Evolutionary conservation across 306 rosid genomes (phyloP).

Genomic region (Quercus glauca): DNA sequence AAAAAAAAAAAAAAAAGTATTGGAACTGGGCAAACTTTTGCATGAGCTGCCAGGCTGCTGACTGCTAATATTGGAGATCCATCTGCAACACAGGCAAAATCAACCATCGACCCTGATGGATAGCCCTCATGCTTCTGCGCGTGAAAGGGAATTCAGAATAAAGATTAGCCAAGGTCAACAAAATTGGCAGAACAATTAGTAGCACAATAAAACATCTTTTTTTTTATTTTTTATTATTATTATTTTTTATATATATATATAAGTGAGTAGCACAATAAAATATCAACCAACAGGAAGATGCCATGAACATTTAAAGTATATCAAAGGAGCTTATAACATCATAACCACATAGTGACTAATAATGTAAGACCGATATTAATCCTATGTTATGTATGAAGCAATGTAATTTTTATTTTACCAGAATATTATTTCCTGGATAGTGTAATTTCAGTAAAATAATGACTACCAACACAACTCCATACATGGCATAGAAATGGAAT

Average conservation of each 20-base stretch:
- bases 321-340: background rate
- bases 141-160: slow-evolving; percentile 13
- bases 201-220: background rate
- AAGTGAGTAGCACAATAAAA: slow-evolving; percentile 8
- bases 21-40: slow-evolving; percentile 47
- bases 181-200: slow-evolving; percentile 9
- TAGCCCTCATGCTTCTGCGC: slow-evolving; percentile 72
- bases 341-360: background rate
- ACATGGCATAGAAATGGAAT: too few species aligned
- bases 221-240: too few species aligned
- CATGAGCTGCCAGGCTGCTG: slow-evolving; percentile 79
- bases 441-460: too few species aligned
- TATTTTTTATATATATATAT: too few species aligned
- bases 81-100: slow-evolving; percentile 79
- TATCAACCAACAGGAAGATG: background rate
- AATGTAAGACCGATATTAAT: background rate
- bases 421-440: too few species aligned
- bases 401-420: too few species aligned
- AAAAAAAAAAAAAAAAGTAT: background rate
- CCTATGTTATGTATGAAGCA: background rate
- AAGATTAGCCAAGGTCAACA: slow-evolving; percentile 13
- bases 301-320: background rate
- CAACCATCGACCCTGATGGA: slow-evolving; percentile 93
- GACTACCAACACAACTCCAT: too few species aligned
- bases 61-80: slow-evolving; percentile 89